phyloP scores from a whole-genome alignment of 2,329 filamentous ascomycete genomes.

The Cladosporium sp. region DNA sequence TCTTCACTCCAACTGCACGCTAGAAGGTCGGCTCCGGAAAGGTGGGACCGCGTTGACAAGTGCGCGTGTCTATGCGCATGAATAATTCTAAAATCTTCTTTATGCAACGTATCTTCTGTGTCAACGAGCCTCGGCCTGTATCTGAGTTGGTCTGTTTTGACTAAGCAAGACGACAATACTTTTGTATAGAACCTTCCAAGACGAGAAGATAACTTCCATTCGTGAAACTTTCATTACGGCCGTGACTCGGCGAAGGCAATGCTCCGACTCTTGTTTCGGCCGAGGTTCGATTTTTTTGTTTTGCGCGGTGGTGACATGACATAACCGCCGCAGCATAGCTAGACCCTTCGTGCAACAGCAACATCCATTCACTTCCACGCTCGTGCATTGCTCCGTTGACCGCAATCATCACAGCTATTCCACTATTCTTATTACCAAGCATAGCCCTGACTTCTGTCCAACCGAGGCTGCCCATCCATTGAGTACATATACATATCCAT shows the following conservation, averaged over 20 bases:
- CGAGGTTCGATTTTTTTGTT: conserved; percentile 7
- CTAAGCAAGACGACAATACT: neutral
- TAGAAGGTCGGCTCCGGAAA: too few species aligned
- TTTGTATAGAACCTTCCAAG: neutral
- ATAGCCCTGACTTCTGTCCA: neutral
- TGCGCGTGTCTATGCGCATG: neutral
- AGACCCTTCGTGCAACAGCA: too few species aligned
- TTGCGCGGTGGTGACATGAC: too few species aligned
- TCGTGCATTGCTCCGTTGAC: conserved; percentile 10
- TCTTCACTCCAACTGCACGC: too few species aligned
- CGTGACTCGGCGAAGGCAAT: neutral
- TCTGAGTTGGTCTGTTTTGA: too few species aligned
- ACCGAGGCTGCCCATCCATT: conserved; percentile 1
- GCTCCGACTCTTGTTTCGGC: neutral
- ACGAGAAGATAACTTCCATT: neutral
- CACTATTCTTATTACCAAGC: conserved; percentile 5
- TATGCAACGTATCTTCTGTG: neutral
- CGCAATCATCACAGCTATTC: neutral
- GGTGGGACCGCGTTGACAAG: neutral
- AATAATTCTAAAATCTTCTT: neutral
- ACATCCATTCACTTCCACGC: neutral
- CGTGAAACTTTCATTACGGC: neutral
- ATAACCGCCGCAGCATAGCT: too few species aligned
- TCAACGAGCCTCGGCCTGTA: too few species aligned
- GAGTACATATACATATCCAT: neutral